Evolutionary conservation across 2,329 filamentous ascomycete genomes (phyloP), one percentile per base, ranked within the genome.

Genomic region (Coniochaeta pulveracea): DNA sequence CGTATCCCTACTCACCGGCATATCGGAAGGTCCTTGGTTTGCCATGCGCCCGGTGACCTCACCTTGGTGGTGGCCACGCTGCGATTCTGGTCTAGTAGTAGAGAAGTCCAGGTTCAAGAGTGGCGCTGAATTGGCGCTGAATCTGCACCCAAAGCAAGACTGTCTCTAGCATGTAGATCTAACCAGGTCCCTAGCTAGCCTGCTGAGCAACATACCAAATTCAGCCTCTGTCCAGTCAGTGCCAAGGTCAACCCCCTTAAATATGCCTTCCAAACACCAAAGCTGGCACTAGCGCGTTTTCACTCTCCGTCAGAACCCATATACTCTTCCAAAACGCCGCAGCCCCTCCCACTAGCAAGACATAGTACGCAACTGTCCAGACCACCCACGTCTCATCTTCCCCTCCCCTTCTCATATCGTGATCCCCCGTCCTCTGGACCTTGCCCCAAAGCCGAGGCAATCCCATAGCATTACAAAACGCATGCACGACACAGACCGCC

Each of bases 391-490:
- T 10, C 28, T 29, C 28, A 15, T 22, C 18, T 45, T 41, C 37
- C 44, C 41, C 46, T 47, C 36, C 26, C 42, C 35, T 25, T 38
- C 26, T 10, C 44, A 45, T 19, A 9, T 11, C 9, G 10, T 24
- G 17, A 36, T 46, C n/a, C 32, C 41, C 11, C 28, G 18, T 31
- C 28, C 6, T 31, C 45, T 78, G 72, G 4, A 95, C 73, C 7
- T 72, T 64, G 1, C 91, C 89, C 77, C 83, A 93, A 37, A 96
- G 59, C 6, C 86, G 72, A 15, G 91, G 91, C 32, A 96, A 61
- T 6, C 91, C 91, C 69, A 88, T 83, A 62, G 73, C 82, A 52
- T 98, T 98, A 61, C 91, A 98, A 51, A 96, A 91, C 8, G 75
- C 70, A 50, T 98, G 91, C 5, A 84, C 79, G 14, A 78, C 50